phyloP scores from a whole-genome alignment of 2,329 filamentous ascomycete genomes.

The Cladophialophora immunda region DNA sequence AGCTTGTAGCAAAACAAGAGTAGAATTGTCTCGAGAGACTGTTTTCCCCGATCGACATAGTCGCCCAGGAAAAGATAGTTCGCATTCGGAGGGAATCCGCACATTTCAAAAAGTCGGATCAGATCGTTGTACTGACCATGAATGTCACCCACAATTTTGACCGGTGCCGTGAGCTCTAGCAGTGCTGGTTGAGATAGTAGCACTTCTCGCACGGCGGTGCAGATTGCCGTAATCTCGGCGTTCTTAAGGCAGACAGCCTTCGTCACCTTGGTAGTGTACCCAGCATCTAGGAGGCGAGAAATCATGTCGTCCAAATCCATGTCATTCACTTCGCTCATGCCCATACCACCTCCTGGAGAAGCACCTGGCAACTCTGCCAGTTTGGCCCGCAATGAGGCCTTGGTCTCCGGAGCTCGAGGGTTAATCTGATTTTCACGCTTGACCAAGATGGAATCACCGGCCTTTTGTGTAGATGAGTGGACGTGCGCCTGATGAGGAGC shows the following conservation, averaged over 20 bases:
- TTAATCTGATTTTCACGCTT: slow-evolving; percentile 77
- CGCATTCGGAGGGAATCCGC: slow-evolving; percentile 87
- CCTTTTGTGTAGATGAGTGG: slow-evolving; percentile 69
- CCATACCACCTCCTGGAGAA: slow-evolving; percentile 68
- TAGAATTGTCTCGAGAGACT: slow-evolving; percentile 92
- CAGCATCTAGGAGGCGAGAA: slow-evolving; percentile 89
- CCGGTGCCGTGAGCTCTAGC: slow-evolving; percentile 88
- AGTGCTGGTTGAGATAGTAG: slow-evolving; percentile 92
- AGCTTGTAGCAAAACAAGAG: slow-evolving; percentile 95
- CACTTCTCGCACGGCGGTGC: slow-evolving; percentile 84
- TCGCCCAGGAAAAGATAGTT: slow-evolving; percentile 96
- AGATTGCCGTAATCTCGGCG: slow-evolving; percentile 94
- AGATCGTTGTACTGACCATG: slow-evolving; percentile 97
- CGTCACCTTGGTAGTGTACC: slow-evolving; percentile 94
- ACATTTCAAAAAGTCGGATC: slow-evolving; percentile 98
- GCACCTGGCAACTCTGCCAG: slow-evolving; percentile 47
- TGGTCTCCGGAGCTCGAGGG: slow-evolving; percentile 62
- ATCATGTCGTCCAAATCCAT: slow-evolving; percentile 98
- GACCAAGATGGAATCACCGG: slow-evolving; percentile 88
- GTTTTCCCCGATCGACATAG: slow-evolving; percentile 96
- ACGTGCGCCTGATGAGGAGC: slow-evolving; percentile 74
- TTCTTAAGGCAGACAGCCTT: slow-evolving; percentile 98
- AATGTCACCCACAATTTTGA: slow-evolving; percentile 97
- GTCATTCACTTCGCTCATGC: slow-evolving; percentile 89
- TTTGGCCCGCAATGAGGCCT: slow-evolving; percentile 46